Evolutionary conservation across 495 filamentous ascomycete genomes (phyloP).

Genomic region (Mytilinidion resinicola): DNA sequence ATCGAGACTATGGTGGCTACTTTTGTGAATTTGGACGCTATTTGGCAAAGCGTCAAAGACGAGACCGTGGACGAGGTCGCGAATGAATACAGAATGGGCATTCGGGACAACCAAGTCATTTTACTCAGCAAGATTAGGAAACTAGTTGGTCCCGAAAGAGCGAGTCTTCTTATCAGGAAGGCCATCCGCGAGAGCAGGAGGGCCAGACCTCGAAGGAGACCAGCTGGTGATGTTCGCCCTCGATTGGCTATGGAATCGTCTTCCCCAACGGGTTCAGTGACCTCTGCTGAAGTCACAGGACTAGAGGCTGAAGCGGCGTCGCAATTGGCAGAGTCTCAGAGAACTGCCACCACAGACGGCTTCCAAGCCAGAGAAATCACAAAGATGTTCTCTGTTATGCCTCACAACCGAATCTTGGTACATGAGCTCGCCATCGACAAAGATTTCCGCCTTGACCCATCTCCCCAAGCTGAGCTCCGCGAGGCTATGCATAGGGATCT

Average conservation of each 20-base stretch:
- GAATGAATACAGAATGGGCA: constrained; percentile 85
- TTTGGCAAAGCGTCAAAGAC: constrained; percentile 94
- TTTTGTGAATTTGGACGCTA: constrained; percentile 90
- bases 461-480: constrained; percentile 39
- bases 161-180: constrained; percentile 72
- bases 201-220: constrained; percentile 61
- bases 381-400: constrained; percentile 58
- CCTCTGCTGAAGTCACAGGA: constrained; percentile 8
- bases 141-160: constrained; percentile 74
- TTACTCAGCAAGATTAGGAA: constrained; percentile 84
- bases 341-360: constrained; percentile 7
- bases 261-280: constrained; percentile 10
- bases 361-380: constrained; percentile 37
- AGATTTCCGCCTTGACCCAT: constrained; percentile 58
- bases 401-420: constrained; percentile 76
- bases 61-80: constrained; percentile 78
- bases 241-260: constrained; percentile 43
- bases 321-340: constrained; percentile 10
- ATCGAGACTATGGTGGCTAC: constrained; percentile 94
- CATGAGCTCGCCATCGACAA: constrained; percentile 91
- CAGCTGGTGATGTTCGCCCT: constrained; percentile 60
- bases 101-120: constrained; percentile 86
- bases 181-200: constrained; percentile 76
- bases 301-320: constrained; percentile 17
- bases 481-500: constrained; percentile 56